A percentile compares a stretch with the other conserved stretches of the same genome.
Conservation (phyloP, 306 rosid genomes). For the Delonix regia region DNA sequence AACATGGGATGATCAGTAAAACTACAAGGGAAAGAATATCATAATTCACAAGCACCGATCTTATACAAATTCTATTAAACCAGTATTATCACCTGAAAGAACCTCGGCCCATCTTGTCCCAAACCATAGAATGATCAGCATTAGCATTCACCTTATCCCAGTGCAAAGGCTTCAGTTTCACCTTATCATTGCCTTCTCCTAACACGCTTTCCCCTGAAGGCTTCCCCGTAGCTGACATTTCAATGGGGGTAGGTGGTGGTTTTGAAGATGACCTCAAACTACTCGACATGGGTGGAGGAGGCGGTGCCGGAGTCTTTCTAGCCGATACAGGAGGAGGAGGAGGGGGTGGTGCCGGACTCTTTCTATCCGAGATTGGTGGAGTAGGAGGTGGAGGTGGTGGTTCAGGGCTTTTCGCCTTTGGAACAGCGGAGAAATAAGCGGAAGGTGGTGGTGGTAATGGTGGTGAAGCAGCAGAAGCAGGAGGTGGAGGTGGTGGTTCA, state of each 20-base stretch:
- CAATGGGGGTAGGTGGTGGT: slow-evolving; percentile 53
- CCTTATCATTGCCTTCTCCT: slow-evolving; percentile 49
- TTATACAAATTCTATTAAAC: neutral
- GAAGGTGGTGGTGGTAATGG: slow-evolving; percentile 4
- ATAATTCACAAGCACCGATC: neutral
- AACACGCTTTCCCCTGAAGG: slow-evolving; percentile 36
- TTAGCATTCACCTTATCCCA: slow-evolving; percentile 94
- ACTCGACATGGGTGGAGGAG: slow-evolving; percentile 41
- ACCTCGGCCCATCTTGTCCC: slow-evolving; percentile 88
- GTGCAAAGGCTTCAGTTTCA: slow-evolving; percentile 86
- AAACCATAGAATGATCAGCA: slow-evolving; percentile 90
- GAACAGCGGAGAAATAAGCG: slow-evolving; percentile 41
- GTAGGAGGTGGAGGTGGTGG: slow-evolving; percentile 30
- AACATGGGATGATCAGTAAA: slow-evolving; percentile 7
- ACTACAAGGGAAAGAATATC: neutral
- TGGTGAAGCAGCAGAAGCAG: neutral
- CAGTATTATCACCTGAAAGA: slow-evolving; percentile 79
- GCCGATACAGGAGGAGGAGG: slow-evolving; percentile 40
- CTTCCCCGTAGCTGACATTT: neutral
- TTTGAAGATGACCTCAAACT: slow-evolving; percentile 54
- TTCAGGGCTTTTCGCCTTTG: slow-evolving; percentile 8
- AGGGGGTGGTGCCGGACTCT: slow-evolving; percentile 32
- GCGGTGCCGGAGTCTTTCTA: slow-evolving; percentile 36
- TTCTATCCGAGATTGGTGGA: slow-evolving; percentile 36
- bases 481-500: slow-evolving; percentile 5